Evolutionary conservation across 139 green algal species (phyloP), one percentile per base, ranked within the genome.

Genomic region (Pedinophyceae sp.): DNA sequence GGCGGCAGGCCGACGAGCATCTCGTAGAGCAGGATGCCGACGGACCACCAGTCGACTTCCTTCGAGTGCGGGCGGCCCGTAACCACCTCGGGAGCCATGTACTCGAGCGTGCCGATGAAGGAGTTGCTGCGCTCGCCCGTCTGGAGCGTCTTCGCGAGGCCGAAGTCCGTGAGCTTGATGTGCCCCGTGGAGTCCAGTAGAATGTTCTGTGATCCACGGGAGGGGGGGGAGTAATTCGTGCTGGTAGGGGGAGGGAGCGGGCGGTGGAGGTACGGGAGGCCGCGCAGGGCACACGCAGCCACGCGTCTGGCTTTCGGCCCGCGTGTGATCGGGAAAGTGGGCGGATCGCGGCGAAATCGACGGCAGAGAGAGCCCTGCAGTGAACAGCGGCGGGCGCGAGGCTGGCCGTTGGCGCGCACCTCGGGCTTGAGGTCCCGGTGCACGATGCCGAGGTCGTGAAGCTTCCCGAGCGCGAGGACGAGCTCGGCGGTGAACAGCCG

Each of bases 81-180:
- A 29, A 96, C 74, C 41, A 97, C 84, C 70, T 95, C 87, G 4
- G 87, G 80, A 5, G 83, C 76, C 63, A 76, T 78, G 63, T 89
- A 89, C 62, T 91, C 84, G 70, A 97, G 89, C 18, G 88, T 96
- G 4, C 89, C 89, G 17, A 91, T 93, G 64, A 97, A 88, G 55
- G 59, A 82, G 77, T 97, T 95, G 52, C 76, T 87, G 49, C 78
- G 66, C 25, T 61, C 17, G 27, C 54, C 56, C 43, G 34, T 43
- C 34, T 43, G 27, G 34, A 43, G n/a, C 20, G 34, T 7, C 34
- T 43, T 43, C 10, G 34, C 34, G 10, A 43, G 34, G 34, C 34
- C 67, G 53, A 80, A 77, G 49, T 81, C 86, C 2, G 90, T 98
- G 20, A 98, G 57, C 48, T 73, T 75, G 29, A 98, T 67, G 70